Base-by-base conservation (phyloP, 192 early-diverging fungal genomes). In the Coemansia sp. region DNA sequence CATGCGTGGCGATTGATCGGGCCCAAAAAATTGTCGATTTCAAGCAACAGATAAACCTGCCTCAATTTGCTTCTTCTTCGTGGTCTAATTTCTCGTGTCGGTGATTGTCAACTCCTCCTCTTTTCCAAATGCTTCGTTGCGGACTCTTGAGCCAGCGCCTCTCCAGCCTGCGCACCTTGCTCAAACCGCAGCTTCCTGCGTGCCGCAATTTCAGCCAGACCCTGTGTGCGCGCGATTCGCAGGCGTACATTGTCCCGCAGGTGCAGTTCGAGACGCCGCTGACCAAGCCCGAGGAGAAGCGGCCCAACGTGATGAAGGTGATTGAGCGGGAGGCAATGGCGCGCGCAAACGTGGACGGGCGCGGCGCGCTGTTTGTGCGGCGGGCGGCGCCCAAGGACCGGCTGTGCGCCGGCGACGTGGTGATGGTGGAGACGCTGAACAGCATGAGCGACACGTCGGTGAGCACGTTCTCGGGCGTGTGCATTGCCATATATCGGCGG, bases 401-500 rank as follows among this genome's bases (percentile, higher is more conserved):
- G 10, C 35, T 80, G 45, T 75, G 73, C 27, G 67, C 78, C 1
- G 89, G 87, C 15, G 80, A 83, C 58, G 76, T 91, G 14, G 60
- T 89, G 1, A 54, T 83, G 19, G 87, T 91, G 4, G 87, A 89
- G 58, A 83, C 82, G 7, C 55, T 80, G 36, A 89, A 81, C 60
- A 80, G 82, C 26, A 77, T 66, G 50, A 67, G 64, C 38, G 63
- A 72, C 2, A 61, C 80, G 19, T 58, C 62, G 12, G 63, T 61
- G 5, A 72, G 79, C 31, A 79, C 61, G n/a, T 91, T 91, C 64
- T 76, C 84, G 30, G 89, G 89, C 12, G 78, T 89, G 11, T 80
- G 85, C 30, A 86, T 89, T 58, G 82, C 85, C 12, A 86, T 91
- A 34, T 80, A 81, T 51, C 76, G 87, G 50, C 81, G 83, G 35